Evolutionary conservation across 257 asterid species (phyloP), one percentile per base, ranked within the genome.

Genomic region (Nicotiana paniculata): DNA sequence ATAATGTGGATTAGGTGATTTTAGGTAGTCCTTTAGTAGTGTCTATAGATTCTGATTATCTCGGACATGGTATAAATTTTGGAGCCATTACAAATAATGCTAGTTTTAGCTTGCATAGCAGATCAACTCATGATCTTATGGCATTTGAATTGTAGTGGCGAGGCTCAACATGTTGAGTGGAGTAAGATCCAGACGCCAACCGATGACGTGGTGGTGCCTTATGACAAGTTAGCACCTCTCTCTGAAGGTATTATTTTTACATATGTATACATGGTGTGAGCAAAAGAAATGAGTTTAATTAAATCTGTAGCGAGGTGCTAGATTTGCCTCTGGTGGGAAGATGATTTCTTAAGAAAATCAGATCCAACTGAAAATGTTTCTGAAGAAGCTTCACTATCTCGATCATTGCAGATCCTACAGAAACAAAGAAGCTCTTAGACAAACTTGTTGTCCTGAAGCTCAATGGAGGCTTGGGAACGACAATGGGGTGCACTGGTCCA

Each of bases 401-500:
- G 48, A 68, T 85, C 85, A 55, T 15, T 83, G 83, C 93, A 96
- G 99, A 91, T 88, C 86, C 93, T 79, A 83, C 88, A 0, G 93
- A 91, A 88, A 90, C 92, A 77, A 93, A 88, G 89, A 89, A 88
- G 70, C 97, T 96, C 79, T 86, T 96, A 85, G 95, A 95, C 89
- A 96, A 96, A 88, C 97, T 96, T 79, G 99, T 90, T 80, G 99
- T 96, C 64, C 81, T 96, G 77, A 96, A 96, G 91, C 99, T 96
- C 84, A 96, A 96, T 83, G 99, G 99, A 88, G 99, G 99, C 54
- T 90, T 96, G 91, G 99, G 99, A 84, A 96, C 99, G 70, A 96
- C 99, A 17, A 96, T 96, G 99, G 99, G 99, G 7, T 96, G 99
- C 86, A 96, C 98, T 18, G 99, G 99, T 67, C 99, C 99, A 65